These are phyloP conservation scores for Monilinia fructigena DNA, from an alignment of 2,329 filamentous ascomycete species.

Conservation along the genomic window DNA sequence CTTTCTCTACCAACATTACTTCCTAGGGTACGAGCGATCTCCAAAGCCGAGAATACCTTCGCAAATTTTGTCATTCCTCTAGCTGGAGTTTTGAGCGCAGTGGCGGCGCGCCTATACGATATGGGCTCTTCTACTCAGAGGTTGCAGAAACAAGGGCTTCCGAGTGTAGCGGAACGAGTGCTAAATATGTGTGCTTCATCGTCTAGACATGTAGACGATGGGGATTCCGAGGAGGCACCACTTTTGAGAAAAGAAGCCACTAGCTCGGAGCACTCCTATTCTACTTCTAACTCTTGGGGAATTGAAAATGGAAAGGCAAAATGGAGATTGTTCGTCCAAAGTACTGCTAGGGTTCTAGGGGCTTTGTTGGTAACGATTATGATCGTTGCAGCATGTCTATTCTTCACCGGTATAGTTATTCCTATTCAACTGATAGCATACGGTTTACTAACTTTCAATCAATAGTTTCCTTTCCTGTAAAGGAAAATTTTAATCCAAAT, in stretches of 20 bases:
- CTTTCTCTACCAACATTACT: neutral
- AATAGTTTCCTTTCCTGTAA: slow-evolving; percentile 27
- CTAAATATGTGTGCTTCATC: slow-evolving; percentile 14
- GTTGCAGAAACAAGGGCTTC: slow-evolving; percentile 8
- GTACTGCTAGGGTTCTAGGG: slow-evolving; percentile 34
- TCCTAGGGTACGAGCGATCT: neutral
- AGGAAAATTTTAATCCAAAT: slow-evolving; percentile 24
- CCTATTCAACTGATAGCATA: neutral
- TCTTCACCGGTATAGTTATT: slow-evolving; percentile 24
- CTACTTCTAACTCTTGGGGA: neutral
- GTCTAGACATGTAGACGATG: slow-evolving; percentile 1
- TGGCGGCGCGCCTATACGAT: slow-evolving; percentile 32
- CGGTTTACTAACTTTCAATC: neutral
- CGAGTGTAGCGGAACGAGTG: slow-evolving; percentile 12
- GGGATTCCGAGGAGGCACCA: slow-evolving; percentile 30
- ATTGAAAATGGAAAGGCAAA: neutral
- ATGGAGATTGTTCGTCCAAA: slow-evolving; percentile 28
- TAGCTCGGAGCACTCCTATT: slow-evolving; percentile 8
- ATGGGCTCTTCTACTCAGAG: slow-evolving; percentile 28
- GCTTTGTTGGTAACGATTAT: slow-evolving; percentile 30
- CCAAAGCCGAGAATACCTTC: slow-evolving; percentile 23
- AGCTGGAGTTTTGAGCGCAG: slow-evolving; percentile 27
- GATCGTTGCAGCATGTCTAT: slow-evolving; percentile 34
- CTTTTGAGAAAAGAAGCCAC: slow-evolving; percentile 29
- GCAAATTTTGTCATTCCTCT: slow-evolving; percentile 31